A percentile compares a stretch with the other conserved stretches of the same genome.
Evolutionary conservation across 2,329 filamentous ascomycete species (phyloP).

Genomic region (Colletotrichum liaoningense): DNA sequence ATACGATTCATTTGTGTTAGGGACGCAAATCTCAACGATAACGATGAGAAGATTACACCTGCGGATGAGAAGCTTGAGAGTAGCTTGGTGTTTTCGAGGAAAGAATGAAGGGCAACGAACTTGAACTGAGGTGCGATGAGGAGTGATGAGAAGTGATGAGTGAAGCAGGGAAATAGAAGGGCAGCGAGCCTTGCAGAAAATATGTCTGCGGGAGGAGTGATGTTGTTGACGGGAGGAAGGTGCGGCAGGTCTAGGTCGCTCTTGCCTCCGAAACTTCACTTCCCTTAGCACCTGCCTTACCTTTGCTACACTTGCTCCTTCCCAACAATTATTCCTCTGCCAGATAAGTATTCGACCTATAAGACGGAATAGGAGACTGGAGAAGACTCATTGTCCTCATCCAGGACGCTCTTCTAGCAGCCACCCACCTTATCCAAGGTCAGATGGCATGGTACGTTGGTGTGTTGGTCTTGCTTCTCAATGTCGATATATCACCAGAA

Average conservation of each 20-base stretch:
- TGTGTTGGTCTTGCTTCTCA: too few species aligned
- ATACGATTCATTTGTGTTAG: not conserved
- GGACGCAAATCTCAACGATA: not conserved
- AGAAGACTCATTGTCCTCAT: too few species aligned
- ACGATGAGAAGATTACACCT: not conserved
- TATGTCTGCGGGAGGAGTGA: not conserved
- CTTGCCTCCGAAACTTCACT: not conserved
- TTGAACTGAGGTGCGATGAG: not conserved
- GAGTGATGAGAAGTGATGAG: too few species aligned
- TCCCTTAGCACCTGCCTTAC: not conserved
- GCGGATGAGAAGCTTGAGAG: not conserved
- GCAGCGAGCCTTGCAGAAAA: not conserved
- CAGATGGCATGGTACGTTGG: too few species aligned
- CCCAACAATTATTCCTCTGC: not conserved
- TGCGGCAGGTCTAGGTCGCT: not conserved
- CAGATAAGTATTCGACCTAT: slow-evolving; percentile 11
- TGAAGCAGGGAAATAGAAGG: too few species aligned
- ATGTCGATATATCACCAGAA: not conserved
- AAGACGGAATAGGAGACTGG: not conserved
- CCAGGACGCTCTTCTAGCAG: too few species aligned
- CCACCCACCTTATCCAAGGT: too few species aligned
- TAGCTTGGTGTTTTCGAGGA: not conserved
- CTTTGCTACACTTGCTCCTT: not conserved
- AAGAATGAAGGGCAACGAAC: not conserved
- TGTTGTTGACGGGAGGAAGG: not conserved